A percentile compares a stretch with the other conserved stretches of the same genome.
phyloP scores from a whole-genome alignment of 495 filamentous ascomycete genomes.

The Margaritispora aquatica region DNA sequence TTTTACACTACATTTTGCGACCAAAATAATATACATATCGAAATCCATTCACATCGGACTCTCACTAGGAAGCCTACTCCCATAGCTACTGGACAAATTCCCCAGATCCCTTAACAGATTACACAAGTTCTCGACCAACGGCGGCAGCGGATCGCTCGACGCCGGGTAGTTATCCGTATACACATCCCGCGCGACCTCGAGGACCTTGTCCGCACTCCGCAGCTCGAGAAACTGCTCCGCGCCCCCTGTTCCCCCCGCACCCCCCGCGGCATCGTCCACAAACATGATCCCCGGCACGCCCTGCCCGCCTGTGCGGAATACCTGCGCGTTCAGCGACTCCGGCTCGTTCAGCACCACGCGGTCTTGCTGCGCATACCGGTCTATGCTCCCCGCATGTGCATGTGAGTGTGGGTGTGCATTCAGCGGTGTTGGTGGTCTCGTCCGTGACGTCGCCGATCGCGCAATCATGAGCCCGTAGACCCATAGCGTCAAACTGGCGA shows the following conservation, averaged over 20 bases:
- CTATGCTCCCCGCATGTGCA: neutral
- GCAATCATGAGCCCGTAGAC: slow-evolving; percentile 43
- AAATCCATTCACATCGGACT: neutral
- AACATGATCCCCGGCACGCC: neutral
- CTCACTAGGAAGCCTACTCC: neutral
- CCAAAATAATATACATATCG: no score
- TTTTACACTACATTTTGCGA: no score
- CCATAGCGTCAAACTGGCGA: slow-evolving; percentile 56
- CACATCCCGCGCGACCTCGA: slow-evolving; percentile 40
- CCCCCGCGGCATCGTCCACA: no score
- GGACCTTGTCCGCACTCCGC: slow-evolving; percentile 37
- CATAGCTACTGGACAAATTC: neutral
- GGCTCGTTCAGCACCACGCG: neutral
- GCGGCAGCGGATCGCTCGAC: slow-evolving; percentile 10
- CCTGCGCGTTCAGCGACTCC: slow-evolving; percentile 2
- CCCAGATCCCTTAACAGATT: slow-evolving; percentile 18
- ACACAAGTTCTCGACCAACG: slow-evolving; percentile 17
- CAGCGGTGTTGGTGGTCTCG: slow-evolving; percentile 11
- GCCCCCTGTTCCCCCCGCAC: no score
- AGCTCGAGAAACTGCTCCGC: slow-evolving; percentile 21
- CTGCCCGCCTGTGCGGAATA: neutral
- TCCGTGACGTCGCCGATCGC: slow-evolving; percentile 21
- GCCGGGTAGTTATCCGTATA: slow-evolving; percentile 39
- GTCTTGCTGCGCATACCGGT: neutral
- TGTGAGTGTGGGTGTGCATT: no score